These are phyloP conservation scores for Diaporthe caulivora DNA, from an alignment of 2,329 filamentous ascomycete genomes.

Conservation along the genomic window DNA sequence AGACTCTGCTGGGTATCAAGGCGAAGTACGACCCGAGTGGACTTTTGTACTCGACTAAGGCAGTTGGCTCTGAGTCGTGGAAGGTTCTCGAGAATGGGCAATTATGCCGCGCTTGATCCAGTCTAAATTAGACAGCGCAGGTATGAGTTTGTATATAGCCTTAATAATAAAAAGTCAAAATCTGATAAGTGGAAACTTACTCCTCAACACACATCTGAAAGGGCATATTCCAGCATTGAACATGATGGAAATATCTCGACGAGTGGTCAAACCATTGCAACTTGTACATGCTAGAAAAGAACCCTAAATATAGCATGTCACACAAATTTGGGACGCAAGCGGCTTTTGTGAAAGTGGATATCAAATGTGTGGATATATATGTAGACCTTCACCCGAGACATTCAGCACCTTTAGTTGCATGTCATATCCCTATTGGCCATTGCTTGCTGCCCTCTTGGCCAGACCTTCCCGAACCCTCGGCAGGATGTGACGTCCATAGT, in stretches of 20 bases:
- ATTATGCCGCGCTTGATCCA: slow-evolving; percentile 42
- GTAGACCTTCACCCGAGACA: neutral
- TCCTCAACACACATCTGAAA: neutral
- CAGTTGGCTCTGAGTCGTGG: slow-evolving; percentile 56
- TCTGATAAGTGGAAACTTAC: neutral
- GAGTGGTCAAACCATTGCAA: too few relatives aligned
- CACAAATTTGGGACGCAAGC: neutral
- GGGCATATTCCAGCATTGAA: too few relatives aligned
- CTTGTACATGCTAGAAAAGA: too few relatives aligned
- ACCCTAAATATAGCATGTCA: neutral
- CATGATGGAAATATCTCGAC: too few relatives aligned
- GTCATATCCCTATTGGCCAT: neutral
- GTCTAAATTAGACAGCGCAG: neutral
- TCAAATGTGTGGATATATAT: neutral
- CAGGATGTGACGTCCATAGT: slow-evolving; percentile 69
- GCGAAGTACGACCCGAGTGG: slow-evolving; percentile 51
- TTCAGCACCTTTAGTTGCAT: too few relatives aligned
- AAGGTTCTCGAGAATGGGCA: slow-evolving; percentile 46
- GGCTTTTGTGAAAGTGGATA: neutral
- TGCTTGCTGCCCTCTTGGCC: slow-evolving; percentile 14
- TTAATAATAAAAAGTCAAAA: neutral
- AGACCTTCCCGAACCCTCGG: slow-evolving; percentile 59
- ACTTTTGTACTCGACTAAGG: slow-evolving; percentile 53
- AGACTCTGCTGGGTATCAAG: slow-evolving; percentile 51
- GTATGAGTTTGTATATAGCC: neutral